A percentile compares a stretch with the other conserved stretches of the same genome.
These are phyloP conservation scores for Mortierella hygrophila DNA, from an alignment of 192 early-diverging fungal species.

Conservation along the genomic window DNA sequence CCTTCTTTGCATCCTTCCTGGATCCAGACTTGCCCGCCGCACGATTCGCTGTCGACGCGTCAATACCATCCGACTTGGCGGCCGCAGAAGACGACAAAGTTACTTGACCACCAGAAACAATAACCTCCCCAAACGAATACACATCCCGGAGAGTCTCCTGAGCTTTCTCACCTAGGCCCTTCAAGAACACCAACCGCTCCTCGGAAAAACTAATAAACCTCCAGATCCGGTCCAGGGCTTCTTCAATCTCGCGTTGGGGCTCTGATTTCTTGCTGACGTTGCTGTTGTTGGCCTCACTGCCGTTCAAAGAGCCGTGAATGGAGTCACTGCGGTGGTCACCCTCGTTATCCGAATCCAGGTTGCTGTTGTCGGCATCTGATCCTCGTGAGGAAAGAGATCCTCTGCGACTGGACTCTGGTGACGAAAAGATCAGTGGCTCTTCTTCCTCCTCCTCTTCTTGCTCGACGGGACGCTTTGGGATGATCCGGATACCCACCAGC, in stretches of 20 bases:
- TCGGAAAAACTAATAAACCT: slow-evolving; percentile 5
- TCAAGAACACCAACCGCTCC: slow-evolving; percentile 4
- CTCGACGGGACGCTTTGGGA: slow-evolving; percentile 21
- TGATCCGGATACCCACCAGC: slow-evolving; percentile 39
- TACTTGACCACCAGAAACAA: background rate
- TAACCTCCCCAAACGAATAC: slow-evolving; percentile 17
- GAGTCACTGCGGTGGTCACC: background rate
- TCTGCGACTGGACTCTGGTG: background rate
- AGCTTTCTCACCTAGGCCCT: slow-evolving; percentile 7
- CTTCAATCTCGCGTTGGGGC: background rate
- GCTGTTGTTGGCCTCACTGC: background rate
- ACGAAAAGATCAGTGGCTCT: background rate
- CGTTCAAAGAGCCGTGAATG: background rate
- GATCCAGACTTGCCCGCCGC: background rate
- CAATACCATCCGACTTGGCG: background rate
- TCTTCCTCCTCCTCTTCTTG: background rate
- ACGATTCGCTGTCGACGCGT: background rate
- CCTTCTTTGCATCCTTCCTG: background rate
- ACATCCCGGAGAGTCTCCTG: slow-evolving; percentile 12
- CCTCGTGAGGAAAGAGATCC: slow-evolving; percentile 24
- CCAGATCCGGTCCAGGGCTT: slow-evolving; percentile 9
- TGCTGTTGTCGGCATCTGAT: slow-evolving; percentile 25
- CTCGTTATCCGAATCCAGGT: background rate
- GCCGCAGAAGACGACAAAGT: background rate
- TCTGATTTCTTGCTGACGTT: background rate